Base-by-base conservation (phyloP, 306 rosid genomes). In the Pterocarpus macrocarpus region DNA sequence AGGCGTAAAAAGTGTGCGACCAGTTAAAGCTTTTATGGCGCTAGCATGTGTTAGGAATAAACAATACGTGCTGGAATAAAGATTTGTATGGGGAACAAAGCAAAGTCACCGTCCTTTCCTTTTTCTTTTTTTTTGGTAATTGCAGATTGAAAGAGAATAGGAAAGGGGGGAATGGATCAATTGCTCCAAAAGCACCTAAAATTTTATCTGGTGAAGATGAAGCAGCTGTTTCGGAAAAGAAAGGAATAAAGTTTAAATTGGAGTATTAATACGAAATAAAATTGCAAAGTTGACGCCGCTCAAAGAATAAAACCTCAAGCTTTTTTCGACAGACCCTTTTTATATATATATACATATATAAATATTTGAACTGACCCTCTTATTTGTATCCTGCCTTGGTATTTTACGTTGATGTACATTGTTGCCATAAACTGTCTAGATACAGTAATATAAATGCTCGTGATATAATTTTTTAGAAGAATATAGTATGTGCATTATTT, bases 51-150 rank as follows among this genome's bases (percentile, higher is more conserved):
- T 33, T 34, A 8, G 64, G 64, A 58, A 7, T 28, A 58, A 58
- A 22, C 9, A 12, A 9, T 33, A 58, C 13, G 66, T 30, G 11
- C 13, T 14, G 71, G 47, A 65, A 36, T 36, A 65, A 65, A 65
- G 49, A 36, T 38, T 36, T 38, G 50, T 0, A 10, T 1, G 71
- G 50, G 47, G 50, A 38, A 14, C 33, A 9, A 75, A 75, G 12
- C n/a, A 75, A 75, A 61, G 70, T 7, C 52, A 36, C 77, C 11
- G 13, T 71, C 64, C 3, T 71, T 58, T 41, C 28, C 39, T 12
- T 4, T n/a, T 71, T 6, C 1, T 22, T 22, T 22, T 22, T 22
- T 22, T 22, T 63, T 34, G 5, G 35, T 64, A 35, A 15, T 10
- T 71, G 35, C 49, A 53, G 35, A n/a, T 34, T 4, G 64, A 13